These are phyloP conservation scores for Neopestalotiopsis sp. DNA, from an alignment of 2,329 filamentous ascomycete genomes.

Conservation along the genomic window DNA sequence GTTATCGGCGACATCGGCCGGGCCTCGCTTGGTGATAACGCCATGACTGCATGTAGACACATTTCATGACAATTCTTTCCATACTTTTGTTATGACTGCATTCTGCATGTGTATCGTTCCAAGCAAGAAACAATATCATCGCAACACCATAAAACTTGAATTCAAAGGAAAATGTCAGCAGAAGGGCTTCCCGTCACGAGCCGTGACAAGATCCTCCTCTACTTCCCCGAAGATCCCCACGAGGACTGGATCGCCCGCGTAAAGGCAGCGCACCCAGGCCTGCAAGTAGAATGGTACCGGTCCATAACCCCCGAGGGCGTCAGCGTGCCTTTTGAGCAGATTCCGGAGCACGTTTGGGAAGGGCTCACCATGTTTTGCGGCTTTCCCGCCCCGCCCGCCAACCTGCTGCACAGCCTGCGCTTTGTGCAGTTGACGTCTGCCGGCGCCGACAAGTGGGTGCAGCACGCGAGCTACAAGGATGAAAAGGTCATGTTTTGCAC, in stretches of 20 bases:
- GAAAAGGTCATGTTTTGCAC: conserved; percentile 58
- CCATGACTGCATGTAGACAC: neutral
- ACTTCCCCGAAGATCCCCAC: conserved; percentile 38
- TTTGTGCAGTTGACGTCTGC: conserved; percentile 52
- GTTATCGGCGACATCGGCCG: conserved; percentile 17
- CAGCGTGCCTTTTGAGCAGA: conserved; percentile 29
- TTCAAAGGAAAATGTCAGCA: neutral
- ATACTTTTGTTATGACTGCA: too few relatives aligned
- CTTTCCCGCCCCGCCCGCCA: conserved; percentile 37
- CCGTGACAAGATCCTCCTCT: conserved; percentile 47
- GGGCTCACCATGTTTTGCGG: conserved; percentile 47
- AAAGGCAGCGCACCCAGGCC: conserved; percentile 41
- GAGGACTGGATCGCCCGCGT: conserved; percentile 41
- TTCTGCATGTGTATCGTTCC: too few relatives aligned
- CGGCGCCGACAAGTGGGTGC: conserved; percentile 48
- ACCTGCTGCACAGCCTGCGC: conserved; percentile 41
- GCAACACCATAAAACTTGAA: too few relatives aligned
- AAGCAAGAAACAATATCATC: too few relatives aligned
- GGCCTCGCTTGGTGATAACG: neutral
- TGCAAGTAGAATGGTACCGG: conserved; percentile 42
- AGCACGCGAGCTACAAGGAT: conserved; percentile 47
- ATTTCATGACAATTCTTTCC: neutral
- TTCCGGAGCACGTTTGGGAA: conserved; percentile 40
- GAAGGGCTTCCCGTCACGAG: conserved; percentile 20
- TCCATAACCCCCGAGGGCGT: conserved; percentile 24